Evolutionary conservation across 1,284 basidiomycete species (phyloP).

Genomic region (Leccinum pachyderme): DNA sequence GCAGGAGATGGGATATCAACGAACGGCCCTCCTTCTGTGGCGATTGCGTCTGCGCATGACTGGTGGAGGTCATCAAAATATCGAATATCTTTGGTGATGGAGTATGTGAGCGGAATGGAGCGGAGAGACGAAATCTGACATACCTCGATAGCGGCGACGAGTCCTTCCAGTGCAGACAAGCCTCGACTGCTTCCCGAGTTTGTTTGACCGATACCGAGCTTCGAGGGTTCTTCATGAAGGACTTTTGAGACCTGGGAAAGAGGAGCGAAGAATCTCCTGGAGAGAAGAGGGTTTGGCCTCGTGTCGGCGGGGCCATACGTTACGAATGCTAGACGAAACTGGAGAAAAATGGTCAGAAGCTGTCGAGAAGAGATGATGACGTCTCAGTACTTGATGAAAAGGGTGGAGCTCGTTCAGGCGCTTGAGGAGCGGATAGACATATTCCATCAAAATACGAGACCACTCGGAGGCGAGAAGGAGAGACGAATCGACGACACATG

Average conservation of each 20-base stretch:
- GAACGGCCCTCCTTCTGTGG: slow-evolving; percentile 34
- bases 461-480: slow-evolving; percentile 54
- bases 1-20: slow-evolving; percentile 52
- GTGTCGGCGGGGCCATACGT: slow-evolving; percentile 56
- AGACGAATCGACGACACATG: slow-evolving; percentile 65
- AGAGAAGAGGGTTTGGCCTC: slow-evolving; percentile 51
- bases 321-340: slow-evolving; percentile 57
- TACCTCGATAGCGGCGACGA: slow-evolving; percentile 72
- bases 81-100: slow-evolving; percentile 28
- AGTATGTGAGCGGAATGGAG: not conserved
- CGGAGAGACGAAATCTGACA: slow-evolving; percentile 10
- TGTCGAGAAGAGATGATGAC: not conserved
- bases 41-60: slow-evolving; percentile 16
- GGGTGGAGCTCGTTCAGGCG: slow-evolving; percentile 48
- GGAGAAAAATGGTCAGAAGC: slow-evolving; percentile 5
- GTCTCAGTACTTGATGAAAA: slow-evolving; percentile 29
- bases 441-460: slow-evolving; percentile 46
- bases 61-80: slow-evolving; percentile 26
- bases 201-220: slow-evolving; percentile 56
- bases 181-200: slow-evolving; percentile 49
- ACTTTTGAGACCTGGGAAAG: slow-evolving; percentile 40
- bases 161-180: slow-evolving; percentile 68
- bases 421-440: slow-evolving; percentile 51
- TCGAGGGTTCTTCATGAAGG: slow-evolving; percentile 46
- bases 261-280: slow-evolving; percentile 54